Percentiles rank a stretch among this genome's conserved stretches.
These are phyloP conservation scores for Claviceps lovelessii DNA, from an alignment of 2,329 filamentous ascomycete genomes.

Conservation along the genomic window DNA sequence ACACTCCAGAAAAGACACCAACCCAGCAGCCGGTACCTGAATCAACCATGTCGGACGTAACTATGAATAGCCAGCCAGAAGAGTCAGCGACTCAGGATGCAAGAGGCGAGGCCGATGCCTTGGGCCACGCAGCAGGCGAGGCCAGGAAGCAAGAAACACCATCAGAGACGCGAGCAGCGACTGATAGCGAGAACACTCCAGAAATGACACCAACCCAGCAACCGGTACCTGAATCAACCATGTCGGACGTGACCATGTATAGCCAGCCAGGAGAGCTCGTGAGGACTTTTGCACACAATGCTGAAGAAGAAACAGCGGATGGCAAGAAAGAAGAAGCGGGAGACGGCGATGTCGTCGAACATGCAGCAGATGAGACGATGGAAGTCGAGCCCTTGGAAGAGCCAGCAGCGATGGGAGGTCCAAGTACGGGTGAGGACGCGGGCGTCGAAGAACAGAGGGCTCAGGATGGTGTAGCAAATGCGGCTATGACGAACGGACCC, in stretches of 20 bases:
- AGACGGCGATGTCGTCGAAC: neutral
- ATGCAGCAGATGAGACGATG: neutral
- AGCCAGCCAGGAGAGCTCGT: neutral
- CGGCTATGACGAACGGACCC: neutral
- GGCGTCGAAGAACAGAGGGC: neutral
- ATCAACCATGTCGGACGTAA: neutral
- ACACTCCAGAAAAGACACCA: neutral
- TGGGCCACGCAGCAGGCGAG: neutral
- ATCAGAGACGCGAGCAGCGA: neutral
- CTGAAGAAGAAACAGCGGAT: neutral
- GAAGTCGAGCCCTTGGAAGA: neutral
- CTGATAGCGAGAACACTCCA: neutral
- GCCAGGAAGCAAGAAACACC: neutral
- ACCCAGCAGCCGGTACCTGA: neutral
- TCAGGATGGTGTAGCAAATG: neutral
- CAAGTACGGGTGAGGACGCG: neutral
- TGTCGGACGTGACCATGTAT: neutral
- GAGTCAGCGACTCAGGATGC: neutral
- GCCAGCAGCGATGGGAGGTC: neutral
- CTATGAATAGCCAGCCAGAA: neutral
- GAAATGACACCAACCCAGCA: too few relatives aligned
- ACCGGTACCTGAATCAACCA: too few relatives aligned
- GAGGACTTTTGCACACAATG: neutral
- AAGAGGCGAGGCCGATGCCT: neutral
- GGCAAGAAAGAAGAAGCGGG: neutral